phyloP scores from a whole-genome alignment of 2,329 filamentous ascomycete species.

The Coniochaeta sp. region DNA sequence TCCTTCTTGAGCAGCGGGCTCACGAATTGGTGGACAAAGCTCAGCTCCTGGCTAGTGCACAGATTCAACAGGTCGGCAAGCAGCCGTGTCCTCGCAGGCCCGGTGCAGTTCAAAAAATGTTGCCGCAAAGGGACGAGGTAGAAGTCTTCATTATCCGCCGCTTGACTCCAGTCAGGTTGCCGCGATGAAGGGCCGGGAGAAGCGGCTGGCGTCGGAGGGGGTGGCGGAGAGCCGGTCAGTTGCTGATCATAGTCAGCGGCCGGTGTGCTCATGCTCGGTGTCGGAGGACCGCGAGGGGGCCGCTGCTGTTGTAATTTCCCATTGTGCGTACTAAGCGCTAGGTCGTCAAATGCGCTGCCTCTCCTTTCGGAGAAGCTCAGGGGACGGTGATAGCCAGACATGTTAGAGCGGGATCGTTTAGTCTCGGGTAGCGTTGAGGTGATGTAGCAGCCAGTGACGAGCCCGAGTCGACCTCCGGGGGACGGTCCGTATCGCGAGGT shows the following conservation, averaged over 20 bases:
- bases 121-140: constrained; percentile 72
- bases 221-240: constrained; percentile 53
- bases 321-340: constrained; percentile 44
- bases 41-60: constrained; percentile 90
- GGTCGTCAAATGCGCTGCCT: constrained; percentile 50
- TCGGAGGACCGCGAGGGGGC: constrained; percentile 51
- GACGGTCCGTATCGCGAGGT: not conserved
- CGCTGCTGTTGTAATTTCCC: constrained; percentile 46
- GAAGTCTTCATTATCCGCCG: constrained; percentile 73
- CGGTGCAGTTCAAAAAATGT: constrained; percentile 71
- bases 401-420: constrained; percentile 11
- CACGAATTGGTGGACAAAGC: constrained; percentile 94
- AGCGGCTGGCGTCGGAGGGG: constrained; percentile 57
- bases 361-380: constrained; percentile 55
- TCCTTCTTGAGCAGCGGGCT: constrained; percentile 93
- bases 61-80: constrained; percentile 85
- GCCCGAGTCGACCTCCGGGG: not conserved
- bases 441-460: not conserved
- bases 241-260: constrained; percentile 56
- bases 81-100: constrained; percentile 69
- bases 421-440: not conserved
- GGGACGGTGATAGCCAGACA: constrained; percentile 39
- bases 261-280: constrained; percentile 59
- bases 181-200: constrained; percentile 55
- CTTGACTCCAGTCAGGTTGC: constrained; percentile 67